Evolutionary conservation across 1,284 basidiomycete species (phyloP), one percentile per base, ranked within the genome.

Genomic region (Apiotrichum domesticum): DNA sequence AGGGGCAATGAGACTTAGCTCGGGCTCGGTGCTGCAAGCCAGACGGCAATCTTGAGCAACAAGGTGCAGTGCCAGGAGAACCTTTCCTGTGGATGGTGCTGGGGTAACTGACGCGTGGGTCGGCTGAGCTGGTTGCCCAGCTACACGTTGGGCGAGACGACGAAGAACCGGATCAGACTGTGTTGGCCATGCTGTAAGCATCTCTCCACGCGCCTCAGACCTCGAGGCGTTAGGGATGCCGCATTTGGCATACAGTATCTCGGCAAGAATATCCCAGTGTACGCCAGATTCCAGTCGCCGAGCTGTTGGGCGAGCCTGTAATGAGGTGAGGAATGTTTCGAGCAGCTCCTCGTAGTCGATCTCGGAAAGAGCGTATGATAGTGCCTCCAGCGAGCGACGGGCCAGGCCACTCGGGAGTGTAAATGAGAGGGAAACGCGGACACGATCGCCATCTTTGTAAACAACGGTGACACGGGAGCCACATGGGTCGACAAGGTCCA

Each of bases 1-100:
- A 0, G 82, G 81, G 0, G 81, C 85, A 7, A 94, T 75, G 33
- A 77, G 76, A n/a, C 80, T 58, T n/a, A 92, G 73, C 2, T 82
- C 80, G 32, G 79, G 69, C 52, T 84, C 81, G 9, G 80, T 78
- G 9, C 58, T 58, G 2, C 66, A 52, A 6, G 69, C 62, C 29
- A 80, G 63, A 6, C 74, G 71, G 32, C 66, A 70, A 45, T 79
- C 75, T 60, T 94, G 88, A 0, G 81, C 89, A 3, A 92, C 80
- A 43, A 85, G 81, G 70, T 94, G 90, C 2, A 95, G 73, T 0
- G 84, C 85, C 56, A 85, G 82, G 7, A 94, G 52, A 2, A 75
- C 56, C 1, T 66, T 54, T 6, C 63, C 48, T 2, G 59, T 52
- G 39, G 40, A 51, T 4, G 50, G 40, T 8, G 33, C 40, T 2